Conservation (phyloP, 108 stramenopile genomes). For the Skeletonema costatum region DNA sequence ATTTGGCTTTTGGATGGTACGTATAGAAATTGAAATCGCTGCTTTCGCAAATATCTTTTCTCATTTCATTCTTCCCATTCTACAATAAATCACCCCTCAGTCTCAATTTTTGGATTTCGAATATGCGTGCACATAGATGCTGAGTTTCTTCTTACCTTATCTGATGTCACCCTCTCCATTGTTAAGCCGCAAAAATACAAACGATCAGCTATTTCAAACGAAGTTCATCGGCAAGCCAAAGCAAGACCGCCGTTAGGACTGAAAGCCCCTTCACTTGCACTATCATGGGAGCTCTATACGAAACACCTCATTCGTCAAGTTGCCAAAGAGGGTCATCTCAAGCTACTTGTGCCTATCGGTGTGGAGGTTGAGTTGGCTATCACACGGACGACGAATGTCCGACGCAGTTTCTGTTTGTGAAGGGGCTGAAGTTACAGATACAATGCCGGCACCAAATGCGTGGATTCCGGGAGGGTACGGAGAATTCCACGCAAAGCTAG, state of each 20-base stretch:
- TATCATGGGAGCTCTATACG: constrained; percentile 50
- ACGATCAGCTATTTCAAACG: constrained; percentile 25
- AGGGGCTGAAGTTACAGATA: constrained; percentile 27
- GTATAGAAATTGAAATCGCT: background rate
- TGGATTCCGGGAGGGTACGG: constrained; percentile 52
- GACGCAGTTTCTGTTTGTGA: constrained; percentile 29
- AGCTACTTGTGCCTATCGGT: constrained; percentile 42
- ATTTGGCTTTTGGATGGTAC: constrained; percentile 48
- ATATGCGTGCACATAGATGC: too few species aligned
- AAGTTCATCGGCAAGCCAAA: constrained; percentile 36
- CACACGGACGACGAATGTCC: constrained; percentile 22
- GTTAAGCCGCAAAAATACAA: constrained; percentile 1
- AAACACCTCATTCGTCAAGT: constrained; percentile 48
- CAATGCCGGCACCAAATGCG: constrained; percentile 50
- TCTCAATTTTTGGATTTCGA: constrained; percentile 48
- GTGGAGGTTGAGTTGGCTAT: constrained; percentile 42
- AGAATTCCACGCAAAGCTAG: constrained; percentile 34
- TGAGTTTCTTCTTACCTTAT: too few species aligned
- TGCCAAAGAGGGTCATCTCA: constrained; percentile 37
- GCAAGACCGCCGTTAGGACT: constrained; percentile 40
- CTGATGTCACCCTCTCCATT: too few species aligned
- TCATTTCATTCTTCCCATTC: background rate
- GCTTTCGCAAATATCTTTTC: background rate
- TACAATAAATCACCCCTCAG: background rate
- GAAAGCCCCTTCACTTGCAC: constrained; percentile 25